Base-by-base conservation (phyloP, 2,329 filamentous ascomycete genomes). In the Beauveria bassiana region DNA sequence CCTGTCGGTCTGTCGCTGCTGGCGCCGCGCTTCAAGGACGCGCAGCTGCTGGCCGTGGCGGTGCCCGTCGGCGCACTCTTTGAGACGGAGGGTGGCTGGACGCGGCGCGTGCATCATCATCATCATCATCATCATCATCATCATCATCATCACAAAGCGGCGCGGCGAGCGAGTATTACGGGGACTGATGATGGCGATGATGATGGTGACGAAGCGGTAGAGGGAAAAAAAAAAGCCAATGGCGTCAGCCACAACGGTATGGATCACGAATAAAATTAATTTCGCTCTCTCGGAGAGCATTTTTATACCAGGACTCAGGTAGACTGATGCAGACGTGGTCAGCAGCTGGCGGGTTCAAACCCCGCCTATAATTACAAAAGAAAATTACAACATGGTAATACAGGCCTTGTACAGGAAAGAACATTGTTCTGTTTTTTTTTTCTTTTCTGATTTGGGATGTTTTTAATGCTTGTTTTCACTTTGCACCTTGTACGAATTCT, bases 1-100 rank as follows among this genome's bases (percentile, higher is more conserved):
- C 86, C 86, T 0, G 77, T 89, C 43, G 86, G 86, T 0, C 62
- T 86, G 16, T 82, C 79, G 0, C 69, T 85, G 0, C 78, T 85
- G 0, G 76, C 77, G 1, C 73, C 77, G 1, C 70, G 81, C 6
- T 83, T 78, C 64, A 70, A 67, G 1, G 80, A 84, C 66, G 69
- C 74, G 45, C 73, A 77, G 55, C 71, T 82, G 22, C 67, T 82
- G 43, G 68, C 70, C 45, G 76, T 77, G 0, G 74, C 74, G n/a
- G 75, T 76, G 50, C 68, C 67, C 8, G 69, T 77, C 0, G 75
- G 73, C 1, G 63, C 67, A 31, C 62, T 77, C 2, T 77, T 77
- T 28, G 66, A 69, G 64, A 61, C 64, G 0, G 65, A 69, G 43
- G 75, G 75, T 1, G 75, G 73, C 0, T 74, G 71, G 66, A 70